These are phyloP conservation scores for Prunus armeniaca DNA, from an alignment of 306 rosid genomes.

Conservation along the genomic window DNA sequence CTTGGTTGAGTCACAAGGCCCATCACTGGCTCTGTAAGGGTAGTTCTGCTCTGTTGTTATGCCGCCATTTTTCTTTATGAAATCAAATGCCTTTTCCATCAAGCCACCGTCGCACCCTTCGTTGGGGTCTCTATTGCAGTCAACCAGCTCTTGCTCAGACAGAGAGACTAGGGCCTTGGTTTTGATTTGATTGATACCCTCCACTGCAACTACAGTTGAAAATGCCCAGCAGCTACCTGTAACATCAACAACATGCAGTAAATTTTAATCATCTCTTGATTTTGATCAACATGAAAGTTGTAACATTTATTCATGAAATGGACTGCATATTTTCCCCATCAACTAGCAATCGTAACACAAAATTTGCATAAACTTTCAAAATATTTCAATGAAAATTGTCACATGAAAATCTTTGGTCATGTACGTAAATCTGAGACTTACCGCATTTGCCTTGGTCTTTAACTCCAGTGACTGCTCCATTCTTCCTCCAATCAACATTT, in stretches of 20 bases:
- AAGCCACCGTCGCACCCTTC: conserved; percentile 48
- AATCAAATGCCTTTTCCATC: conserved; percentile 40
- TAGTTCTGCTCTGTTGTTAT: conserved; percentile 41
- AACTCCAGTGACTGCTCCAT: conserved; percentile 37
- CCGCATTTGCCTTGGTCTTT: conserved; percentile 53
- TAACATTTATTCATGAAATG: background rate
- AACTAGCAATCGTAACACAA: too few species aligned
- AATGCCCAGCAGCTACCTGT: conserved; percentile 59
- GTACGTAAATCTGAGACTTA: background rate
- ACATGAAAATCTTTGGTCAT: background rate
- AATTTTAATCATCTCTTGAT: background rate
- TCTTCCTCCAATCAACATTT: conserved; percentile 48
- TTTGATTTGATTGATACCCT: conserved; percentile 43
- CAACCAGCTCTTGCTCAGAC: conserved; percentile 52
- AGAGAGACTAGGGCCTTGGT: conserved; percentile 32
- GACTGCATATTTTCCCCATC: too few species aligned
- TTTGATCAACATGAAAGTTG: background rate
- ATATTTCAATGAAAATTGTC: too few species aligned
- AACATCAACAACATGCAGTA: background rate
- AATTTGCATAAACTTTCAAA: too few species aligned
- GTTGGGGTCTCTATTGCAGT: conserved; percentile 31
- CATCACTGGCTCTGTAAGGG: conserved; percentile 37
- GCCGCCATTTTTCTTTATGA: conserved; percentile 33
- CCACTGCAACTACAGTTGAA: conserved; percentile 44
- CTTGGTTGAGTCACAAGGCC: conserved; percentile 33